Percentiles rank a stretch among this genome's conserved stretches.
Evolutionary conservation across 305 asterid genomes (phyloP).

Genomic region (Fraxinus albicans): DNA sequence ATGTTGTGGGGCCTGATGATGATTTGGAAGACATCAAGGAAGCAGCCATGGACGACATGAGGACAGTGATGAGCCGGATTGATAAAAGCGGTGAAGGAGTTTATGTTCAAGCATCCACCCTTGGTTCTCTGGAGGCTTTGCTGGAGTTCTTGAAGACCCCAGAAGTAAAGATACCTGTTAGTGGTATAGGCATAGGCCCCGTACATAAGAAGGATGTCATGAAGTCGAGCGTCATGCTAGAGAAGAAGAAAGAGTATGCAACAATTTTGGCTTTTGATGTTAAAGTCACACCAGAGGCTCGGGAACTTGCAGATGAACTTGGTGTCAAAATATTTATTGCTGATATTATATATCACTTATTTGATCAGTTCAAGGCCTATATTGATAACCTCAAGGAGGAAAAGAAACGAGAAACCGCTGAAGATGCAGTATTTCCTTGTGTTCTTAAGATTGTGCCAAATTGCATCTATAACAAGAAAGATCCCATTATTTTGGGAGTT

Average conservation of each 20-base stretch:
- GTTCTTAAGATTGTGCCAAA: conserved; percentile 84
- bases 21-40: conserved; percentile 77
- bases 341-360: conserved; percentile 89
- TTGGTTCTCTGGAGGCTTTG: conserved; percentile 94
- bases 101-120: conserved; percentile 98
- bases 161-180: conserved; percentile 86
- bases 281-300: conserved; percentile 88
- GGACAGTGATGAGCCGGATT: conserved; percentile 87
- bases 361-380: conserved; percentile 96
- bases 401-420: conserved; percentile 88
- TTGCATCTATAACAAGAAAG: conserved; percentile 87
- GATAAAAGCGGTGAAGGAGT: conserved; percentile 95
- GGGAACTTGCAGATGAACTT: conserved; percentile 87
- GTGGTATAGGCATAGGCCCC: conserved; percentile 97
- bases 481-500: conserved; percentile 94
- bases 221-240: conserved; percentile 99
- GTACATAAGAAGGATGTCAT: conserved; percentile 94
- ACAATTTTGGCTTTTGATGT: conserved; percentile 95
- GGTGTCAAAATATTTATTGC: conserved; percentile 87
- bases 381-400: conserved; percentile 94
- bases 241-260: conserved; percentile 91
- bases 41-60: conserved; percentile 93
- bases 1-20: conserved; percentile 87
- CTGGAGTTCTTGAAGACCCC: conserved; percentile 90
- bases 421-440: conserved; percentile 96